Evolutionary conservation across 78 protist genomes (phyloP).

Genomic region (Ministeria vibrans): DNA sequence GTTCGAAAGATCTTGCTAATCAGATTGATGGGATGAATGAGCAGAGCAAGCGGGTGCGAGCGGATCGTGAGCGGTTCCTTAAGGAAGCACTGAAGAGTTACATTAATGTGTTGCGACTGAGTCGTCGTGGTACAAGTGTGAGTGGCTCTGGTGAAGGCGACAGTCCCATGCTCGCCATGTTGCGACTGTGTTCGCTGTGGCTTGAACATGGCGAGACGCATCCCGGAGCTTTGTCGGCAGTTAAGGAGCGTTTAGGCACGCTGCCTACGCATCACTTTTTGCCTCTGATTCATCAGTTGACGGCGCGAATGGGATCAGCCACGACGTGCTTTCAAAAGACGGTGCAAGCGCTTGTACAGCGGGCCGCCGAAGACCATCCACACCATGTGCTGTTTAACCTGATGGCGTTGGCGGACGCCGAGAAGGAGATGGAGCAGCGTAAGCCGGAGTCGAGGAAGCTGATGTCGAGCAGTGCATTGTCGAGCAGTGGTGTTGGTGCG

Average conservation of each 20-base stretch:
- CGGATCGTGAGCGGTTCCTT: too few relatives aligned
- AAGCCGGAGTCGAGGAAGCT: neutral
- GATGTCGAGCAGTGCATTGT: neutral
- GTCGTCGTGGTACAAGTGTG: too few relatives aligned
- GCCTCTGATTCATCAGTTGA: neutral
- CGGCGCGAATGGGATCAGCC: neutral
- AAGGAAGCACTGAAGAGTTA: too few relatives aligned
- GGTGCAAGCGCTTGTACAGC: neutral
- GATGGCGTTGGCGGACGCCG: neutral
- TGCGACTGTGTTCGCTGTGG: neutral
- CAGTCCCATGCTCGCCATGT: too few relatives aligned
- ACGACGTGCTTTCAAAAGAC: neutral
- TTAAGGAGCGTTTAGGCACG: neutral
- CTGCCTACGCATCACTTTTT: neutral
- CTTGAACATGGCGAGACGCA: neutral
- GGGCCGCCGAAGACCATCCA: neutral
- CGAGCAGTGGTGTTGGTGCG: neutral
- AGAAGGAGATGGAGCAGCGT: neutral
- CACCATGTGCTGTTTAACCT: neutral
- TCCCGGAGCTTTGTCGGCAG: neutral
- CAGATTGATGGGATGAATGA: too few relatives aligned
- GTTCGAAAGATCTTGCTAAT: too few relatives aligned
- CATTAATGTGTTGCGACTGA: too few relatives aligned
- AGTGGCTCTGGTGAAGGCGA: too few relatives aligned
- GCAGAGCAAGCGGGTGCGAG: too few relatives aligned